phyloP scores from a whole-genome alignment of 129 eudicot species.

The Pittosporum tobira region DNA sequence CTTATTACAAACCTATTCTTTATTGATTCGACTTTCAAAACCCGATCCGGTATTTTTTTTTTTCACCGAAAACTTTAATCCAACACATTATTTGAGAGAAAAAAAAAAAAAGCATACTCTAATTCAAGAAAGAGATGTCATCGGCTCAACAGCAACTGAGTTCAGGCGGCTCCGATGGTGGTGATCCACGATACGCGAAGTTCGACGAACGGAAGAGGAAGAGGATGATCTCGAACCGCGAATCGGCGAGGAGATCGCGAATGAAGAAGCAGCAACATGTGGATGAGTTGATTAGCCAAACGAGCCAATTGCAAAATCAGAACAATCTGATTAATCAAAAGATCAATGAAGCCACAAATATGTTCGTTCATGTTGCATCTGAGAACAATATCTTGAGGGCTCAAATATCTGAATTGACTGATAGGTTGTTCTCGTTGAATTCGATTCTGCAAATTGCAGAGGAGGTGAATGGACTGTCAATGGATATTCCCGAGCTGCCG shows the following conservation, averaged over 20 bases:
- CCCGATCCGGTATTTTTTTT: background rate
- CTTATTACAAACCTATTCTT: background rate
- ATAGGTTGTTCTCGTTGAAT: constrained; percentile 32
- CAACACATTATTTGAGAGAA: background rate
- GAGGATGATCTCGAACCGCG: constrained; percentile 46
- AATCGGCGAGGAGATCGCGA: constrained; percentile 47
- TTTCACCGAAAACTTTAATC: background rate
- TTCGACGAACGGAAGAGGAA: constrained; percentile 42
- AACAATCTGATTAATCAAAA: constrained; percentile 19
- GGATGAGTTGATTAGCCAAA: constrained; percentile 31
- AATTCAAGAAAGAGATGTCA: constrained; percentile 14
- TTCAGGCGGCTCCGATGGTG: constrained; percentile 35
- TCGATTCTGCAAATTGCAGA: constrained; percentile 29
- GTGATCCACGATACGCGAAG: constrained; percentile 21
- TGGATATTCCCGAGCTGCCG: constrained; percentile 34
- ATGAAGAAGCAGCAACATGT: constrained; percentile 49
- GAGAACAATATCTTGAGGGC: constrained; percentile 48
- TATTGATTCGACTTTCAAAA: background rate
- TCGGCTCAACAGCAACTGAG: constrained; percentile 21
- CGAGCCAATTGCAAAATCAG: constrained; percentile 18
- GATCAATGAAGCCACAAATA: constrained; percentile 14
- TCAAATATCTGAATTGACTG: constrained; percentile 36
- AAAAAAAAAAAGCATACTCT: too few species aligned
- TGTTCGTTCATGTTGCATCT: constrained; percentile 22
- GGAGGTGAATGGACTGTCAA: constrained; percentile 31